Evolutionary conservation across 768 basidiomycete species (phyloP).

Genomic region (Phanerochaete carnosa): DNA sequence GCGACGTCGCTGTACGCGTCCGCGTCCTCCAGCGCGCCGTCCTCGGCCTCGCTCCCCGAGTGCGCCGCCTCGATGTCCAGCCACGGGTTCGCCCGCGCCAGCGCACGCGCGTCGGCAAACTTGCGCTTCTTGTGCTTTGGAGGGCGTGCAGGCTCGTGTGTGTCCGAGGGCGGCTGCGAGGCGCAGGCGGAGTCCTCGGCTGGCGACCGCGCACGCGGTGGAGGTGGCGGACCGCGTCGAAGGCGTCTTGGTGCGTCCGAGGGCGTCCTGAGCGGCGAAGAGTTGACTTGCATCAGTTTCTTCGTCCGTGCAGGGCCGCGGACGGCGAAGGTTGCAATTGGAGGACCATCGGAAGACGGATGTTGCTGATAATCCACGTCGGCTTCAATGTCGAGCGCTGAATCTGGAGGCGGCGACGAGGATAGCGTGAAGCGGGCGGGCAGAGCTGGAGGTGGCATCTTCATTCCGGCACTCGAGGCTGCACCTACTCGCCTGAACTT

Average conservation of each 20-base stretch:
- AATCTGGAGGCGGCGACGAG: constrained; percentile 16
- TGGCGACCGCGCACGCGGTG: neutral
- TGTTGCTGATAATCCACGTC: neutral
- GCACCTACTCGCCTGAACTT: neutral
- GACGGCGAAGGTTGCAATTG: constrained; percentile 44
- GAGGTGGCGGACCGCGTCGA: constrained; percentile 15
- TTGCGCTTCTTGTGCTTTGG: constrained; percentile 25
- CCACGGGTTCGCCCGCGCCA: constrained; percentile 40
- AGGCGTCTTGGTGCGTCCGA: constrained; percentile 32
- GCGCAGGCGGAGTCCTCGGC: constrained; percentile 10
- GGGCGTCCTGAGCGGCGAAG: constrained; percentile 29
- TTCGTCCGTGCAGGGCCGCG: constrained; percentile 34
- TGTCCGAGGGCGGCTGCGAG: neutral
- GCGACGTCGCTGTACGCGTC: constrained; percentile 4
- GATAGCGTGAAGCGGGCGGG: constrained; percentile 26
- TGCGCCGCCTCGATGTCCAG: constrained; percentile 72
- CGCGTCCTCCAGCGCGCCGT: constrained; percentile 52
- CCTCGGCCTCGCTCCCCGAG: constrained; percentile 77
- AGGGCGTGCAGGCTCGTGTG: constrained; percentile 13
- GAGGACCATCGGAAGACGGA: neutral
- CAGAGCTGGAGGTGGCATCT: constrained; percentile 35
- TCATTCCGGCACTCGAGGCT: neutral
- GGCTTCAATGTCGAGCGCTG: neutral
- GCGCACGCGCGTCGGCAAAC: constrained; percentile 27
- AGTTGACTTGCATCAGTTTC: constrained; percentile 25